Evolutionary conservation across 805 yeast genomes (phyloP), one percentile per base, ranked within the genome.

Genomic region (Cyberlindnera samutprakarnensis): DNA sequence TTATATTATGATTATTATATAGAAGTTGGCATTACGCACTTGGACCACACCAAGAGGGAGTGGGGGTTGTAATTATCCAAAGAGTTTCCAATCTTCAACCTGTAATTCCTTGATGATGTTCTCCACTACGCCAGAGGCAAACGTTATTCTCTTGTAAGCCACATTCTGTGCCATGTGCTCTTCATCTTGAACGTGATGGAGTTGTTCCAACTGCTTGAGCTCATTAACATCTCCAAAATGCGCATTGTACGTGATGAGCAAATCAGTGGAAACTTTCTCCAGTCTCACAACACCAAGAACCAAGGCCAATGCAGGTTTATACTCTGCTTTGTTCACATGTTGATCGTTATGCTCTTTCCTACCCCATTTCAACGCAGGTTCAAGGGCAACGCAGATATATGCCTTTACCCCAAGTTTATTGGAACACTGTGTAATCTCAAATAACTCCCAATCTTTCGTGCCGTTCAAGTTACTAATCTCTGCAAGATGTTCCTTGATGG

Each of bases 231-330:
- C 41, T 8, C 43, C 45, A 13, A 73, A 46, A n/a, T 84, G 83
- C 2, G 77, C 63, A 41, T 79, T 78, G 46, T 70, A 64, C 4
- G 81, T 66, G 11, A 82, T 50, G 25, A 81, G 48, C 4, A 77
- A 61, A 54, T 83, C 94, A 1, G 88, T 76, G 3, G 57, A 58
- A 1, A 59, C 72, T 30, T 63, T 63, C 9, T 49, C 42, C 17
- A 80, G 43, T 33, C 88, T 60, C 21, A 80, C 55, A 26, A 83
- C 51, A 0, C 75, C 79, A n/a, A 79, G 43, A 12, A 78, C 62
- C 11, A 77, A 57, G 11, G 70, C 65, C 25, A 78, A 60, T 6
- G 62, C 52, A 13, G 64, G 59, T 20, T 42, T 43, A 33, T 41
- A 36, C 13, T 28, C 30, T 14, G 18, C 20, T 6, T 9, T 16